Evolutionary conservation across 192 early-diverging fungal genomes (phyloP).

Genomic region (Coemansia sp.): DNA sequence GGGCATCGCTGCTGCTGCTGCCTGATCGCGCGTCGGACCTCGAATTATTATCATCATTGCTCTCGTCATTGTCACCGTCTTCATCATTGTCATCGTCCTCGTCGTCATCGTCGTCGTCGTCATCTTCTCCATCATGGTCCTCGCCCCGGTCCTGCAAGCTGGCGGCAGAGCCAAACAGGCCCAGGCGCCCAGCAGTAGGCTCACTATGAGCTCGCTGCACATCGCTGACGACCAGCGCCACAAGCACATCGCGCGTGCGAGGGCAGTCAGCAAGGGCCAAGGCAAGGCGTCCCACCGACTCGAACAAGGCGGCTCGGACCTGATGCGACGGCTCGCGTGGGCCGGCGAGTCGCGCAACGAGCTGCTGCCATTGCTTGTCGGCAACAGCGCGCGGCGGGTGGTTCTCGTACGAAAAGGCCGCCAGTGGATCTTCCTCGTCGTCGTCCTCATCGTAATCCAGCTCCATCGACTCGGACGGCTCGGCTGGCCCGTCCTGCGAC

Average conservation of each 20-base stretch:
- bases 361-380: slow-evolving; percentile 50
- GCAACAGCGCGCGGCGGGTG: slow-evolving; percentile 32
- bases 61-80: slow-evolving; percentile 1
- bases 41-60: neutral
- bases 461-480: neutral
- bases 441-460: neutral
- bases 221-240: slow-evolving; percentile 28
- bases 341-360: slow-evolving; percentile 43
- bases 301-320: slow-evolving; percentile 52
- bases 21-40: neutral
- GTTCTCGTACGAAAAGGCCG: slow-evolving; percentile 21
- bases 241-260: slow-evolving; percentile 39
- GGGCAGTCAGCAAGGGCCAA: slow-evolving; percentile 49
- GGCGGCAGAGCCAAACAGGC: slow-evolving; percentile 30
- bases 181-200: slow-evolving; percentile 7
- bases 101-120: slow-evolving; percentile 1
- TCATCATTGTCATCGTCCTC: slow-evolving; percentile 3
- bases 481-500: neutral
- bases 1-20: neutral
- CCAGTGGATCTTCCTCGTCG: slow-evolving; percentile 3
- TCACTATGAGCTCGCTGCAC: slow-evolving; percentile 32
- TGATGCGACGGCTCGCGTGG: slow-evolving; percentile 51
- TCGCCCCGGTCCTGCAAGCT: slow-evolving; percentile 20
- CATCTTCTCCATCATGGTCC: slow-evolving; percentile 18
- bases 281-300: slow-evolving; percentile 41